A percentile compares a stretch with the other conserved stretches of the same genome.
Conservation (phyloP, 108 stramenopile genomes). For the Aurantiochytrium sp. region DNA sequence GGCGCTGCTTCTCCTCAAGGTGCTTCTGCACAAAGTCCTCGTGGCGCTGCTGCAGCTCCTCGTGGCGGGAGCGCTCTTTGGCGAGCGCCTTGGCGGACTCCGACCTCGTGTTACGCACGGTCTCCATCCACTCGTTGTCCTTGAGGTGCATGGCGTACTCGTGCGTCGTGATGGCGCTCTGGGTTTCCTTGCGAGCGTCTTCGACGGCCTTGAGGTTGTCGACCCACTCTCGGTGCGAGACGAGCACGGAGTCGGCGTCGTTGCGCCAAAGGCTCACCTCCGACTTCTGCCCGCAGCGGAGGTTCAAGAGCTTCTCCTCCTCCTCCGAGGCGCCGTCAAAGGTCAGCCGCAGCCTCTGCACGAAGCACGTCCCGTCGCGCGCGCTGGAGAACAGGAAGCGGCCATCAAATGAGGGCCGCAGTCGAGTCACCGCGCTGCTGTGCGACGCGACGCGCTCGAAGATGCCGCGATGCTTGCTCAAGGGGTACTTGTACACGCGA, state of each 20-base stretch:
- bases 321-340: not conserved
- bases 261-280: not conserved
- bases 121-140: conserved; percentile 19
- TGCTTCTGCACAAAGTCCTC: not conserved
- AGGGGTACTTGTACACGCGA: conserved; percentile 32
- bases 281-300: not conserved
- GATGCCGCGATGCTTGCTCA: not conserved
- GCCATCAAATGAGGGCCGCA: conserved; percentile 5
- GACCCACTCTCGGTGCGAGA: not conserved
- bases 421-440: not conserved
- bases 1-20: not conserved
- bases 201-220: not conserved
- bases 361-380: conserved; percentile 39
- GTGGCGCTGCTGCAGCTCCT: conserved; percentile 28
- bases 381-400: conserved; percentile 32
- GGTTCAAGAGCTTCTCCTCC: not conserved
- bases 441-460: not conserved
- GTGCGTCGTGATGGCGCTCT: not conserved
- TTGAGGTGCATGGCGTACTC: not conserved
- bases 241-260: conserved; percentile 2
- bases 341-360: conserved; percentile 23
- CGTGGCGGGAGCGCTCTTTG: not conserved
- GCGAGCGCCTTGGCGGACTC: not conserved
- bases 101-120: not conserved
- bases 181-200: not conserved